phyloP scores from a whole-genome alignment of 345 rosid genomes.

The Tarenaya hassleriana region DNA sequence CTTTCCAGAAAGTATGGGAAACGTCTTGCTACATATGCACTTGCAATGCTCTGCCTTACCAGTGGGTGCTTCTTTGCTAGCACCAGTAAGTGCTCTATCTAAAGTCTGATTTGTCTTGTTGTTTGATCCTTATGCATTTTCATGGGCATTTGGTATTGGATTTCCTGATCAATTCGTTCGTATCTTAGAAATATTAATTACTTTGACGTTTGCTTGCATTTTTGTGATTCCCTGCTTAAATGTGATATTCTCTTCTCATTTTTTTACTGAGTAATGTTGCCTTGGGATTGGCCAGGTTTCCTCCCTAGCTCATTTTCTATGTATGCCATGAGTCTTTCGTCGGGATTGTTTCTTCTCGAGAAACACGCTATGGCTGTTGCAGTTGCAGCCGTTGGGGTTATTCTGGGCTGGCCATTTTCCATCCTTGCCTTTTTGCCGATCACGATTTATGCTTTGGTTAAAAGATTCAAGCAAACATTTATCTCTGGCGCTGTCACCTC shows the following conservation, averaged over 20 bases:
- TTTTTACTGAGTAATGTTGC: constrained; percentile 3
- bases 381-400: constrained; percentile 68
- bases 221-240: not conserved
- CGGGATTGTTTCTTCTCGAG: constrained; percentile 83
- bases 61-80: constrained; percentile 99
- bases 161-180: constrained; percentile 10
- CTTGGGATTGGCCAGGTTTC: constrained; percentile 47
- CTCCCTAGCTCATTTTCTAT: constrained; percentile 97
- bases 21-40: constrained; percentile 81
- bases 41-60: constrained; percentile 94
- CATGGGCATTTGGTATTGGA: not conserved
- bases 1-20: constrained; percentile 88
- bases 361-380: constrained; percentile 66
- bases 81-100: constrained; percentile 63
- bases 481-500: constrained; percentile 66
- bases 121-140: not conserved
- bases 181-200: not conserved
- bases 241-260: not conserved
- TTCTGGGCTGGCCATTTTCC: constrained; percentile 99
- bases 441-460: constrained; percentile 50
- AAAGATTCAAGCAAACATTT: constrained; percentile 63
- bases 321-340: constrained; percentile 93
- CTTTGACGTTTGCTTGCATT: not conserved
- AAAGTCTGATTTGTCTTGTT: not conserved
- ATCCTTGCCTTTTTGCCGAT: constrained; percentile 87